These are phyloP conservation scores for Gracilaria caudata DNA, from an alignment of 23 red algal genomes.

Conservation along the genomic window DNA sequence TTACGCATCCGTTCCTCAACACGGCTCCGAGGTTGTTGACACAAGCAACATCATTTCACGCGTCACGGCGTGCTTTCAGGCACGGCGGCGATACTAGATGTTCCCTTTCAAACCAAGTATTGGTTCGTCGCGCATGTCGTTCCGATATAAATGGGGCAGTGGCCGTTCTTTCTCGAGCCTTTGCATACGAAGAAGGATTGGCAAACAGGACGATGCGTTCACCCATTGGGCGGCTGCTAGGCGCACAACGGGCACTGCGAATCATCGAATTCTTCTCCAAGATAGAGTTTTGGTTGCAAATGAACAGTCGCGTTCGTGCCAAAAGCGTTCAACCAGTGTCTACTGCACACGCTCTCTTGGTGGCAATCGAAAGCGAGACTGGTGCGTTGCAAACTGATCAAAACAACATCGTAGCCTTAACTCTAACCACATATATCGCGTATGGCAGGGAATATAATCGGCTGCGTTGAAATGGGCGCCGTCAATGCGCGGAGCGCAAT, in stretches of 20 bases:
- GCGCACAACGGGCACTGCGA: neutral
- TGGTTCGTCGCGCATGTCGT: conserved; percentile 3
- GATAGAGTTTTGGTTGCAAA: neutral
- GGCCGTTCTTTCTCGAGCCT: neutral
- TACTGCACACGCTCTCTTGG: conserved; percentile 25
- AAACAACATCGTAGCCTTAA: neutral
- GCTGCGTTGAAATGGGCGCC: conserved; percentile 59
- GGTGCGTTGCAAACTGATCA: neutral
- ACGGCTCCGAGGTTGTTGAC: neutral
- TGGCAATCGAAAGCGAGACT: conserved; percentile 6
- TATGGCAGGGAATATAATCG: conserved; percentile 24
- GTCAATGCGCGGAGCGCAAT: conserved; percentile 21
- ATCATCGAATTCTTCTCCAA: neutral
- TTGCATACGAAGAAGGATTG: neutral
- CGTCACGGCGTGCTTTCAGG: neutral
- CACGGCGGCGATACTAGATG: neutral
- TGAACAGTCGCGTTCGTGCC: neutral
- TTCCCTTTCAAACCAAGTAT: neutral
- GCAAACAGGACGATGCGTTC: neutral
- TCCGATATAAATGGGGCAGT: neutral
- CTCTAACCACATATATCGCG: neutral
- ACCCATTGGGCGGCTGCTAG: conserved; percentile 7
- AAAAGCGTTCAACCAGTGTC: neutral
- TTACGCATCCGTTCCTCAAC: neutral
- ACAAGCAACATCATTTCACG: neutral